Conservation (phyloP, 2,329 filamentous ascomycete genomes). For the Ophiostoma populinum region DNA sequence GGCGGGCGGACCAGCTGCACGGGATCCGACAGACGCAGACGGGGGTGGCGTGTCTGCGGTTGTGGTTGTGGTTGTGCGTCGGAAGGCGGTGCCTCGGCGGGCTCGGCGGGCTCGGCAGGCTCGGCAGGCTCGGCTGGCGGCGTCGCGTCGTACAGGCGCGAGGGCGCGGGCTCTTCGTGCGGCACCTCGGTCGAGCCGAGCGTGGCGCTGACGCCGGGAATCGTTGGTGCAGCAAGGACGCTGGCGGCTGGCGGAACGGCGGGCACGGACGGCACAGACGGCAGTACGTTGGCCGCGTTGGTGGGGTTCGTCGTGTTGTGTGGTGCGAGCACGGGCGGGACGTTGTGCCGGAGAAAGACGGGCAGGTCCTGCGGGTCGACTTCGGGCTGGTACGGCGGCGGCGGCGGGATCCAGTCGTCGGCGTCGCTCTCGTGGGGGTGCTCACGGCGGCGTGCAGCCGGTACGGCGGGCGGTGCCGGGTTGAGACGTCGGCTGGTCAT, state of each 20-base stretch:
- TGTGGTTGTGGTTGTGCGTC: no score
- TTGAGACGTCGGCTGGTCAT: constrained; percentile 54
- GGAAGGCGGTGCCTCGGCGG: no score
- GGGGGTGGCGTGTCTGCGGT: no score
- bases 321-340: constrained; percentile 11
- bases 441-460: constrained; percentile 54
- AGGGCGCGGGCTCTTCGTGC: no score
- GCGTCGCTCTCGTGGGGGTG: constrained; percentile 75
- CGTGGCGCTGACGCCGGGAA: constrained; percentile 5
- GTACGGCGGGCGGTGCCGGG: constrained; percentile 42
- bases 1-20: no score
- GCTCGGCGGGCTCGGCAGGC: no score
- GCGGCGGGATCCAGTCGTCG: constrained; percentile 76
- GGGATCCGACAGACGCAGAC: no score
- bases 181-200: constrained; percentile 1
- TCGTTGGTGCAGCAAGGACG: background rate
- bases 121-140: no score
- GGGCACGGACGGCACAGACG: background rate
- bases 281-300: background rate
- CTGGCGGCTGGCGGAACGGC: constrained; percentile 1
- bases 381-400: constrained; percentile 60
- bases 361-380: constrained; percentile 36
- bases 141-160: constrained; percentile 9
- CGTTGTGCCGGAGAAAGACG: constrained; percentile 33
- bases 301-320: background rate